Conservation (phyloP, 129 eudicot species). For the Ambrosia artemisiifolia region DNA sequence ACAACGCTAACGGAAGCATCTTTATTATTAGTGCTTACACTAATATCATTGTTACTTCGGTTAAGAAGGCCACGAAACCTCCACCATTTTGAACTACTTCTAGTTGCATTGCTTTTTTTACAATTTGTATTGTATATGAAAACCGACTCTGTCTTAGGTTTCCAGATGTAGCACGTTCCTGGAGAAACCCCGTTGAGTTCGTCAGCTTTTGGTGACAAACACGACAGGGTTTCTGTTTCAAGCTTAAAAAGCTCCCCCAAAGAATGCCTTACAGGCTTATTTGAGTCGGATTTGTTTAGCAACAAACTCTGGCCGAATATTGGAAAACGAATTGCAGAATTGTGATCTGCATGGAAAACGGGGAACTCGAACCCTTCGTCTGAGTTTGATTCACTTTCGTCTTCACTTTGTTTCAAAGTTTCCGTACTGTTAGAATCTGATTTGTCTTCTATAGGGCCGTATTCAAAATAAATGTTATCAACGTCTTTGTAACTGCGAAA, state of each 20-base stretch:
- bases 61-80: constrained; percentile 40
- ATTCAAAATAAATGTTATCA: constrained; percentile 23
- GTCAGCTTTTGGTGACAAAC: constrained; percentile 60
- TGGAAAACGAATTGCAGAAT: constrained; percentile 53
- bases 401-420: neutral
- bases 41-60: constrained; percentile 46
- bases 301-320: constrained; percentile 51
- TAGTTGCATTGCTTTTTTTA: constrained; percentile 66
- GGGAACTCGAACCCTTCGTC: constrained; percentile 67
- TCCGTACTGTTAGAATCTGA: neutral
- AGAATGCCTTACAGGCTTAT: constrained; percentile 33
- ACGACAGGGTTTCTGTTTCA: constrained; percentile 50
- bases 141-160: constrained; percentile 32
- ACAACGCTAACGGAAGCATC: constrained; percentile 12
- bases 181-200: constrained; percentile 61
- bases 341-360: neutral
- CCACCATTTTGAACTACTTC: constrained; percentile 66
- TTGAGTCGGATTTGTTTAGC: constrained; percentile 8
- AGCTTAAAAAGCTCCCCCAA: constrained; percentile 49
- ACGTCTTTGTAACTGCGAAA: constrained; percentile 18
- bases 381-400: constrained; percentile 14
- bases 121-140: constrained; percentile 15
- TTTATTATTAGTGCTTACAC: constrained; percentile 5
- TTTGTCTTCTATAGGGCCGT: neutral
- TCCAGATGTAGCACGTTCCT: constrained; percentile 76